Conservation (phyloP, 2,329 filamentous ascomycete species). For the Penicillium sp. region DNA sequence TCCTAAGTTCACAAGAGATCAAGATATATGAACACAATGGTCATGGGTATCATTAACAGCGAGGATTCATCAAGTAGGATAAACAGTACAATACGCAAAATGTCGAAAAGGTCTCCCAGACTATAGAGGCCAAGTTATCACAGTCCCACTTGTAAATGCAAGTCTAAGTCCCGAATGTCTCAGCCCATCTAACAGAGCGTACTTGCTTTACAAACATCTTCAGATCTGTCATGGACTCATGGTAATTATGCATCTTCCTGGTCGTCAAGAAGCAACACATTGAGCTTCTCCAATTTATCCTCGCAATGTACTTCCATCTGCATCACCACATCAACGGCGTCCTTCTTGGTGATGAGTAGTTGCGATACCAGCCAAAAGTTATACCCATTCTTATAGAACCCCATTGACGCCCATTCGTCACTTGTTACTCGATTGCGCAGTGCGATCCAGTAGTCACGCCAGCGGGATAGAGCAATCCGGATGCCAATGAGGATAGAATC, state of each 20-base stretch:
- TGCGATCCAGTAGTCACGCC: slow-evolving; percentile 41
- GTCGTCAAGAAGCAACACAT: slow-evolving; percentile 41
- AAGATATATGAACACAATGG: background rate
- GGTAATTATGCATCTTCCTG: slow-evolving; percentile 13
- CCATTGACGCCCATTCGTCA: slow-evolving; percentile 43
- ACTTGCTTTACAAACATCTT: background rate
- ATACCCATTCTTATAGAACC: slow-evolving; percentile 45
- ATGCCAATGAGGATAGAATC: slow-evolving; percentile 35
- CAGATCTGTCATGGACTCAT: no score
- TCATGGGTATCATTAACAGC: background rate
- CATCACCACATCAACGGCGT: slow-evolving; percentile 46
- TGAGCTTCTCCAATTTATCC: slow-evolving; percentile 45
- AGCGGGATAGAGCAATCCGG: slow-evolving; percentile 37
- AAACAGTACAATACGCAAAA: background rate
- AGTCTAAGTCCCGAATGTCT: background rate
- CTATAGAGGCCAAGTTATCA: background rate
- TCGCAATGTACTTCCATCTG: slow-evolving; percentile 47
- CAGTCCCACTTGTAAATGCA: background rate
- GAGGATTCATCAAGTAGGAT: background rate
- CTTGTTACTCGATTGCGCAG: slow-evolving; percentile 33
- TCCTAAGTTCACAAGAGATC: background rate
- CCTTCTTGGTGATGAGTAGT: slow-evolving; percentile 43
- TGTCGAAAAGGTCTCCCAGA: background rate
- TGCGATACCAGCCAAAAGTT: slow-evolving; percentile 47
- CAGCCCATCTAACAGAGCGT: background rate